phyloP scores from a whole-genome alignment of 1,284 basidiomycete species.

The Puccinia horiana region DNA sequence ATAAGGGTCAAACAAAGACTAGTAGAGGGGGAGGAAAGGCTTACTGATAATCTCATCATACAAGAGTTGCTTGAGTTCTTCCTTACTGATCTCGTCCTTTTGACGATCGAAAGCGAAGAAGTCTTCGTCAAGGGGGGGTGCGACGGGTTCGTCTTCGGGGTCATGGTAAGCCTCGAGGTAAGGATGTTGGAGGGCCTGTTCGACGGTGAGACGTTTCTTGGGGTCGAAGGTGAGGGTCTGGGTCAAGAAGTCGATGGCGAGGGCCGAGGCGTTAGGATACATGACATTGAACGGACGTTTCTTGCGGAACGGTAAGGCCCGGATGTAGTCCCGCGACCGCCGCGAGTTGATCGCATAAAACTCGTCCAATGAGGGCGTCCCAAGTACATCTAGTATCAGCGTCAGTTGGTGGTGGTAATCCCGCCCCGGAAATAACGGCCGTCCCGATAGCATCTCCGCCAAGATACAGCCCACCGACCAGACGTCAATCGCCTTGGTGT shows the following conservation, averaged over 20 bases:
- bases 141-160: slow-evolving; percentile 69
- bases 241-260: slow-evolving; percentile 87
- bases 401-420: slow-evolving; percentile 92
- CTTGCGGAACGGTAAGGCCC: slow-evolving; percentile 74
- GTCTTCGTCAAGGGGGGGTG: slow-evolving; percentile 80
- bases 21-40: background rate
- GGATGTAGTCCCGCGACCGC: slow-evolving; percentile 83
- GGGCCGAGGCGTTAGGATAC: slow-evolving; percentile 81
- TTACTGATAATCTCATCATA: slow-evolving; percentile 46
- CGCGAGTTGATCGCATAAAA: slow-evolving; percentile 85
- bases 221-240: slow-evolving; percentile 75
- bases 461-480: slow-evolving; percentile 97
- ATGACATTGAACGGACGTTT: slow-evolving; percentile 73
- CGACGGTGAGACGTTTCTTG: slow-evolving; percentile 86
- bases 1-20: background rate
- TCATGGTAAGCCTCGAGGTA: slow-evolving; percentile 79
- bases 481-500: slow-evolving; percentile 57
- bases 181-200: slow-evolving; percentile 85
- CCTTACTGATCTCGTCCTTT: slow-evolving; percentile 88
- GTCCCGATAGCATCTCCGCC: slow-evolving; percentile 91
- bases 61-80: slow-evolving; percentile 66
- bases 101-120: slow-evolving; percentile 95
- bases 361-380: slow-evolving; percentile 87
- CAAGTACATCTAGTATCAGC: slow-evolving; percentile 84
- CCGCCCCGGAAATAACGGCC: slow-evolving; percentile 90